These are phyloP conservation scores for Thielaviopsis ethacetica DNA, from an alignment of 2,329 filamentous ascomycete species.

Conservation along the genomic window DNA sequence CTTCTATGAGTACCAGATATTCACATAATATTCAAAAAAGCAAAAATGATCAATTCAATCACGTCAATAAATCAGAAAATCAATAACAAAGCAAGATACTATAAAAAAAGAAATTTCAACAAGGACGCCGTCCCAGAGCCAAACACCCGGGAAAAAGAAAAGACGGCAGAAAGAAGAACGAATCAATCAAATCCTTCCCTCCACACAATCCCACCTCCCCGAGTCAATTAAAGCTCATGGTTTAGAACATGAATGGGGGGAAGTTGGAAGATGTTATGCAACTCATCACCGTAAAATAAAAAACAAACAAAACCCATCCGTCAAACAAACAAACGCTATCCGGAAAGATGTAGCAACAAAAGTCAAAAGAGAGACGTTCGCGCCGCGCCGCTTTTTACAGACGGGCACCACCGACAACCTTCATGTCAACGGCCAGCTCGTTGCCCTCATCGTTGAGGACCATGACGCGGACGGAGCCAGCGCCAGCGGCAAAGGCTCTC, in stretches of 20 bases:
- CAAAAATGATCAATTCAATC: no score
- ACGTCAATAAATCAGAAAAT: background rate
- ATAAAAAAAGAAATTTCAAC: background rate
- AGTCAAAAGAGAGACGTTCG: background rate
- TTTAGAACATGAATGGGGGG: background rate
- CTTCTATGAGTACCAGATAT: no score
- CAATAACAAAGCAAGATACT: background rate
- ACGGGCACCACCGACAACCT: conserved; percentile 76
- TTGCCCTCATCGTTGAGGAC: conserved; percentile 87
- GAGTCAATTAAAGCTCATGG: background rate
- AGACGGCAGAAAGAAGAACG: no score
- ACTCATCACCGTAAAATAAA: background rate
- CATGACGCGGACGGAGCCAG: conserved; percentile 84
- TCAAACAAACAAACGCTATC: no score
- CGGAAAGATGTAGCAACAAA: background rate
- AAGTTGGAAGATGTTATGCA: background rate
- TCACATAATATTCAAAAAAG: no score
- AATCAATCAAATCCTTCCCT: background rate
- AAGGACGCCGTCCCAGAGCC: background rate
- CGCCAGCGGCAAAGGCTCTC: conserved; percentile 75
- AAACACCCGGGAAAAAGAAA: no score
- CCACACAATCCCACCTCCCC: no score
- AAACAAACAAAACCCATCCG: background rate
- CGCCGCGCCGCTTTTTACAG: conserved; percentile 33
- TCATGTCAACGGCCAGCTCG: conserved; percentile 97